Evolutionary conservation across 495 filamentous ascomycete genomes (phyloP).

Genomic region (Penicillium robsamsonii): DNA sequence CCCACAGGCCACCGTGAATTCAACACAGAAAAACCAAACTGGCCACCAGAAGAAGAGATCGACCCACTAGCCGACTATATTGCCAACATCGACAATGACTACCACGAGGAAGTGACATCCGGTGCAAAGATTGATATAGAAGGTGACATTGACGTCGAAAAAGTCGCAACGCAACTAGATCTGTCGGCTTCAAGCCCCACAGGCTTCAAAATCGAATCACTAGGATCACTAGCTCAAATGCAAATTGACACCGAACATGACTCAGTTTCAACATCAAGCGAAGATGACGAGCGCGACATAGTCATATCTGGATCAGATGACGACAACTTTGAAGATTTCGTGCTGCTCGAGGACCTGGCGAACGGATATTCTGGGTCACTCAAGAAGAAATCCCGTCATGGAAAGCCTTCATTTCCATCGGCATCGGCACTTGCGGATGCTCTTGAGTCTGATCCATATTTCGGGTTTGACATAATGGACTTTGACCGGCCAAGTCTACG

Average conservation of each 20-base stretch:
- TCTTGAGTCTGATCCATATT: slow-evolving; percentile 59
- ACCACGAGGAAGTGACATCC: slow-evolving; percentile 25
- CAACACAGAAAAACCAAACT: slow-evolving; percentile 4
- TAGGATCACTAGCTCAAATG: slow-evolving; percentile 17
- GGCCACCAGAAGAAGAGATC: slow-evolving; percentile 40
- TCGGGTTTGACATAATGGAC: slow-evolving; percentile 81
- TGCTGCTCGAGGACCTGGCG: slow-evolving; percentile 21
- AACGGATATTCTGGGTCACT: slow-evolving; percentile 8
- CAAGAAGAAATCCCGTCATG: slow-evolving; percentile 12
- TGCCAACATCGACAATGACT: slow-evolving; percentile 57
- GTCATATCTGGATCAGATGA: slow-evolving; percentile 12
- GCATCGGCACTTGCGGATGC: slow-evolving; percentile 66
- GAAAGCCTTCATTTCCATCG: slow-evolving; percentile 50
- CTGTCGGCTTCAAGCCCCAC: slow-evolving; percentile 1
- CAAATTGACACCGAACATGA: slow-evolving; percentile 16
- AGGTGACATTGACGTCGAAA: slow-evolving; percentile 16
- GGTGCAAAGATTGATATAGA: slow-evolving; percentile 7
- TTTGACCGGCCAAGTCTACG: slow-evolving; percentile 62
- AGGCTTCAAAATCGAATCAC: slow-evolving; percentile 3
- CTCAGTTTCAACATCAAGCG: not conserved
- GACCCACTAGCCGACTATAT: slow-evolving; percentile 72
- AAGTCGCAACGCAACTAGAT: slow-evolving; percentile 3
- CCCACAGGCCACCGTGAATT: not conserved
- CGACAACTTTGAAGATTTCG: slow-evolving; percentile 17
- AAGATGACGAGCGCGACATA: slow-evolving; percentile 30